Evolutionary conservation across 1,284 basidiomycete species (phyloP).

Genomic region (Abortiporus biennis): DNA sequence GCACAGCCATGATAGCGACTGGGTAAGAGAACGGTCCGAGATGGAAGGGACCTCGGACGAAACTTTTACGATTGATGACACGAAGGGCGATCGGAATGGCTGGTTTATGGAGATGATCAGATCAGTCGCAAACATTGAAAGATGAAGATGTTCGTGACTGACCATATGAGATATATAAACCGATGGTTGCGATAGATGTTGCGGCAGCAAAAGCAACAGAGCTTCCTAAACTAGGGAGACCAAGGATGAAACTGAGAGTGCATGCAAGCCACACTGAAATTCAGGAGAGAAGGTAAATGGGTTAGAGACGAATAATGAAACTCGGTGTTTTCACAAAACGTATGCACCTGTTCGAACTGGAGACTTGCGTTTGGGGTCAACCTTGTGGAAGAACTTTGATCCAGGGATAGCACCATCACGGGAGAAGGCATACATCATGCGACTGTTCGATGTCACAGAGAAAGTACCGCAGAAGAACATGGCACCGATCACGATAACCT

Average conservation of each 20-base stretch:
- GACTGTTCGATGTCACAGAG: slow-evolving; percentile 69
- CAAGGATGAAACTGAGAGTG: slow-evolving; percentile 69
- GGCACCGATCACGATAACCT: slow-evolving; percentile 62
- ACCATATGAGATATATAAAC: slow-evolving; percentile 72
- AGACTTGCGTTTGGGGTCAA: slow-evolving; percentile 49
- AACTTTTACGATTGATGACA: slow-evolving; percentile 51
- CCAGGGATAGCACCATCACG: slow-evolving; percentile 68
- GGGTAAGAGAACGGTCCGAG: slow-evolving; percentile 56
- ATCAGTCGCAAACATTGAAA: background rate
- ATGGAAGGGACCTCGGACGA: slow-evolving; percentile 68
- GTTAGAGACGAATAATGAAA: too few species aligned
- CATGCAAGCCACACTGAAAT: slow-evolving; percentile 68
- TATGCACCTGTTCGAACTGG: slow-evolving; percentile 62
- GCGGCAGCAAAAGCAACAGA: slow-evolving; percentile 69
- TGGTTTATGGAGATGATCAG: slow-evolving; percentile 16
- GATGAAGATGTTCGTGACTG: slow-evolving; percentile 9
- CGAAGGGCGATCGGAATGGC: slow-evolving; percentile 65
- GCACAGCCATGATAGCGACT: slow-evolving; percentile 44
- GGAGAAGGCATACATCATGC: slow-evolving; percentile 77
- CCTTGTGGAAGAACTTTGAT: slow-evolving; percentile 59
- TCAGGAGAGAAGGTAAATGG: background rate
- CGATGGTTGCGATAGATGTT: slow-evolving; percentile 72
- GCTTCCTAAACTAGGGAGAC: slow-evolving; percentile 64
- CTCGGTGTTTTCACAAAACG: too few species aligned
- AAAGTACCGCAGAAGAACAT: slow-evolving; percentile 76